phyloP scores from a whole-genome alignment of 805 yeast genomes.

The Suhomyces vadensis region DNA sequence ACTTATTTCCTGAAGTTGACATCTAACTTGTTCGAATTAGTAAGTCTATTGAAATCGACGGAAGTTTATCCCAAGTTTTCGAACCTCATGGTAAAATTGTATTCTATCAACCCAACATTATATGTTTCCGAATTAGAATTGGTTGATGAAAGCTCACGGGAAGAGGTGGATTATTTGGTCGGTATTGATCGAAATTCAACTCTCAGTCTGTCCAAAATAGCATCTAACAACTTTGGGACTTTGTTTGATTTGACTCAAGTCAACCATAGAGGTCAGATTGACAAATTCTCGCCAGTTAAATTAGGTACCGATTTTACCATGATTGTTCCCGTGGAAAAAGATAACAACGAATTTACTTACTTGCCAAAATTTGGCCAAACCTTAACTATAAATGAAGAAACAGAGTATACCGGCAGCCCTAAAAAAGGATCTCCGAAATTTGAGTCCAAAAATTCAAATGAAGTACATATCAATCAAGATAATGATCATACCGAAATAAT shows the following conservation, averaged over 20 bases:
- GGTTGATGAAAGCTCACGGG: constrained; percentile 23
- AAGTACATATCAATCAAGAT: too few species aligned
- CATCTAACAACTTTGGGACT: constrained; percentile 15
- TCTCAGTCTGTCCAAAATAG: constrained; percentile 12
- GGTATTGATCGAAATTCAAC: constrained; percentile 29
- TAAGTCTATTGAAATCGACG: constrained; percentile 34
- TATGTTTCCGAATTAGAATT: constrained; percentile 28
- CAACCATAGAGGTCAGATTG: constrained; percentile 9
- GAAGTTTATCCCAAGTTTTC: constrained; percentile 24
- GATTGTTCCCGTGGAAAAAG: constrained; percentile 23
- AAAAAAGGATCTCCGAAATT: background rate
- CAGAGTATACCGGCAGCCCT: background rate
- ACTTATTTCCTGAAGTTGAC: constrained; percentile 27
- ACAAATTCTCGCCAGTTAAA: constrained; percentile 29
- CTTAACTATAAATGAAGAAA: background rate
- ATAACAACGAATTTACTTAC: constrained; percentile 11
- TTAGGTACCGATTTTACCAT: constrained; percentile 34
- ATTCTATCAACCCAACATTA: constrained; percentile 28
- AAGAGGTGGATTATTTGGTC: constrained; percentile 34
- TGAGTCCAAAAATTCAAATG: too few species aligned
- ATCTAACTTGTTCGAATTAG: constrained; percentile 30
- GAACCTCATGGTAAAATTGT: constrained; percentile 26
- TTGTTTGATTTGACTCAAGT: constrained; percentile 36
- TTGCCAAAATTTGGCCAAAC: constrained; percentile 6
- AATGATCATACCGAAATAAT: background rate